Evolutionary conservation across 805 yeast species (phyloP), one percentile per base, ranked within the genome.

Genomic region (Cyberlindnera mississippiensis): DNA sequence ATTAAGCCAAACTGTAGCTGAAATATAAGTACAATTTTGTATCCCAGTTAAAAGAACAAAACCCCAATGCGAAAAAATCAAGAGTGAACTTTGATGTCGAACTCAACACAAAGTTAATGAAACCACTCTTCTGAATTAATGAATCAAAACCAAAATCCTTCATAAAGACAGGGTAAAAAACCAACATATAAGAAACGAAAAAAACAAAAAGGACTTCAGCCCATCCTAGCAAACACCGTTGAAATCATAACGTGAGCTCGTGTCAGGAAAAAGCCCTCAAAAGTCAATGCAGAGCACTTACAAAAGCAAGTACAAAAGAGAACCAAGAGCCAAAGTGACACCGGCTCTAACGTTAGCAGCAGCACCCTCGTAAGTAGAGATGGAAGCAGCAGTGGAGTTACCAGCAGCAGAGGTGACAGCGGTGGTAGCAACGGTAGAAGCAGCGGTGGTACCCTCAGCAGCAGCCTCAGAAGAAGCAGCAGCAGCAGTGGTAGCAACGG

Each of bases 291-390:
- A 36, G 26, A 6, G 12, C n/a, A 43, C 52, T 51, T 53, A 57
- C 47, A 59, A 46, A 33, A 59, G 54, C 45, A 55, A 54, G 58
- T 47, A 55, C 28, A 60, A 50, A 40, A 59, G 50, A 44, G 59
- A 57, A 48, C 57, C 63, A 39, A 59, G 40, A 44, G 57, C 62
- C 26, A 55, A 43, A 37, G 60, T 45, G 36, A 44, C 37, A 49
- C 53, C 53, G 37, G 46, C 56, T 41, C 42, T 47, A 19, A 53
- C 46, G 48, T 50, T 48, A 35, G 50, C 49, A 43, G 51, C 58
- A 28, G 56, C 56, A 50, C 55, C 50, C 18, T 28, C 38, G 38
- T 15, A 41, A 18, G 49, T 41, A 17, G 45, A 38, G 28, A 40
- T 16, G 16, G 43, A 22, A 39, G 33, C 40, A 24, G 31, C 24